These are phyloP conservation scores for Hyphodiscus hymeniophilus DNA, from an alignment of 495 filamentous ascomycete species.

Conservation along the genomic window DNA sequence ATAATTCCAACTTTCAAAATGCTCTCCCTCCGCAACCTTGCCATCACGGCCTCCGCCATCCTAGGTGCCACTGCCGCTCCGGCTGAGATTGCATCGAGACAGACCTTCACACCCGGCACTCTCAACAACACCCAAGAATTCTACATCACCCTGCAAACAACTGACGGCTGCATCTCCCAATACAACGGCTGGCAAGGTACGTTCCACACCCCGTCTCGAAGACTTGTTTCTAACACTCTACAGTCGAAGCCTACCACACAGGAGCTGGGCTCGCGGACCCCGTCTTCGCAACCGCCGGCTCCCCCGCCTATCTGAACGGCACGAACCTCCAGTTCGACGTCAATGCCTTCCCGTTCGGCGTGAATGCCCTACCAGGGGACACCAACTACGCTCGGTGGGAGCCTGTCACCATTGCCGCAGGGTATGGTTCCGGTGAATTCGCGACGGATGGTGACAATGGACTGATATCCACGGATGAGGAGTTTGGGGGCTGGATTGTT, in stretches of 20 bases:
- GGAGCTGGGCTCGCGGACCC: slow-evolving; percentile 16
- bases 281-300: slow-evolving; percentile 3
- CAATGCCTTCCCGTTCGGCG: slow-evolving; percentile 6
- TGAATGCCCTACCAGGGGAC: slow-evolving; percentile 4
- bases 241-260: slow-evolving; percentile 16
- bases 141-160: slow-evolving; percentile 5
- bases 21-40: neutral
- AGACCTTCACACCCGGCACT: slow-evolving; percentile 4
- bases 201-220: neutral
- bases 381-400: slow-evolving; percentile 15
- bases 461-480: neutral
- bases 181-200: slow-evolving; percentile 13
- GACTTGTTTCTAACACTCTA: neutral
- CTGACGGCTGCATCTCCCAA: neutral
- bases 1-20: no score
- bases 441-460: neutral
- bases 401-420: slow-evolving; percentile 5
- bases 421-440: slow-evolving; percentile 8
- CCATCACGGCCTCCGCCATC: slow-evolving; percentile 4
- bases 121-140: slow-evolving; percentile 19
- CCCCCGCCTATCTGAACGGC: slow-evolving; percentile 10
- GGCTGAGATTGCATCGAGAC: neutral
- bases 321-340: slow-evolving; percentile 18
- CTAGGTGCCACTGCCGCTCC: slow-evolving; percentile 4
- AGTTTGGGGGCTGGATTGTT: slow-evolving; percentile 15